A percentile compares a stretch with the other conserved stretches of the same genome.
phyloP scores from a whole-genome alignment of 768 basidiomycete genomes.

The Tubosaeta sp. region DNA sequence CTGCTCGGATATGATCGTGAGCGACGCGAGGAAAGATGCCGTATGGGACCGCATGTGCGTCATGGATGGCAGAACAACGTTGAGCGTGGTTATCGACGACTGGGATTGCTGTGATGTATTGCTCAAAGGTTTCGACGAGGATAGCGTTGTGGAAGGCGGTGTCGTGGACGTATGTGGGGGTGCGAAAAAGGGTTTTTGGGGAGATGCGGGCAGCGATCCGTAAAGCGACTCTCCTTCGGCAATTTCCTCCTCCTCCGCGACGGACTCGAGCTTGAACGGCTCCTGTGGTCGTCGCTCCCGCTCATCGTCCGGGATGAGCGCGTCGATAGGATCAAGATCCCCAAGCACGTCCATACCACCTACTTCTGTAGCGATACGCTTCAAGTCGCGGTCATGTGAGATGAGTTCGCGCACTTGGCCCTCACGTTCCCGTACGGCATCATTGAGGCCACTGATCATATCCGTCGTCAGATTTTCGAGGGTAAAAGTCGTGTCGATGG shows the following conservation, averaged over 20 bases:
- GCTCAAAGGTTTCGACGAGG: slow-evolving; percentile 24
- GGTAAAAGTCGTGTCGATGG: slow-evolving; percentile 48
- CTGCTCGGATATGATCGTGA: slow-evolving; percentile 78
- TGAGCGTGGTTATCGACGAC: slow-evolving; percentile 30
- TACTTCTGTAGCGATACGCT: slow-evolving; percentile 70
- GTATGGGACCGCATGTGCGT: slow-evolving; percentile 71
- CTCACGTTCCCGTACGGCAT: slow-evolving; percentile 72
- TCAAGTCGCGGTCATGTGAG: slow-evolving; percentile 76
- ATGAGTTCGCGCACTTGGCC: slow-evolving; percentile 74
- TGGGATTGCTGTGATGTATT: slow-evolving; percentile 16
- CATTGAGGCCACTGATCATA: slow-evolving; percentile 73
- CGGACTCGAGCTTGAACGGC: slow-evolving; percentile 28
- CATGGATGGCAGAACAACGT: slow-evolving; percentile 53
- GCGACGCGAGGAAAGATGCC: slow-evolving; percentile 65
- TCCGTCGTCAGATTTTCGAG: slow-evolving; percentile 73
- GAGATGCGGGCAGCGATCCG: slow-evolving; percentile 39
- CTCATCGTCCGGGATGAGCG: slow-evolving; percentile 27
- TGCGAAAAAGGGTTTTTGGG: slow-evolving; percentile 57
- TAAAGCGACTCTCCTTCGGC: slow-evolving; percentile 43
- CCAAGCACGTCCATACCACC: slow-evolving; percentile 73
- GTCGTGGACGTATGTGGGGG: slow-evolving; percentile 43
- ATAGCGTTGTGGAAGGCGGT: slow-evolving; percentile 49
- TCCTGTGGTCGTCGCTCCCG: slow-evolving; percentile 27
- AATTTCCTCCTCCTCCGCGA: slow-evolving; percentile 38
- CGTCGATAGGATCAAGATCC: slow-evolving; percentile 61